These are phyloP conservation scores for Neurospora pannonica DNA, from an alignment of 495 filamentous ascomycete species.

Conservation along the genomic window DNA sequence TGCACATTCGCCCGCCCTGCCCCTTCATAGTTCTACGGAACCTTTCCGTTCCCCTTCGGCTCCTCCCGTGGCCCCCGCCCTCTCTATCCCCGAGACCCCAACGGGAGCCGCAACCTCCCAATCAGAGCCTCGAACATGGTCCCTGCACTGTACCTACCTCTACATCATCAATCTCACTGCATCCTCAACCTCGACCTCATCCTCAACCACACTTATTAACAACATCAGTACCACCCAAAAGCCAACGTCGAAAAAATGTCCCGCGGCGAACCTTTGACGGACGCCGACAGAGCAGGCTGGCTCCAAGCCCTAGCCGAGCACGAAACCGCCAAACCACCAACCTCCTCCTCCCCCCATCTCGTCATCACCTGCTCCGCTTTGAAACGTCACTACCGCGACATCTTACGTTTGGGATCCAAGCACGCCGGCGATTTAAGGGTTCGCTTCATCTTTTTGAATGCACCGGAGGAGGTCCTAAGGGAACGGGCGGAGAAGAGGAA, in stretches of 20 bases:
- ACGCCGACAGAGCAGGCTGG: constrained; percentile 20
- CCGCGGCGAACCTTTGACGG: constrained; percentile 11
- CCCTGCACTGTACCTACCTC: background rate
- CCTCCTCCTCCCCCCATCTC: constrained; percentile 1
- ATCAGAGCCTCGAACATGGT: background rate
- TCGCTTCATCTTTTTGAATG: constrained; percentile 14
- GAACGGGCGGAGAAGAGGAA: constrained; percentile 6
- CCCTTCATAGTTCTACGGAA: background rate
- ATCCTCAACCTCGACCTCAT: background rate
- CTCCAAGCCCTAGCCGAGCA: constrained; percentile 13
- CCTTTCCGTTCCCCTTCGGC: background rate
- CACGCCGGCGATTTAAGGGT: constrained; percentile 4
- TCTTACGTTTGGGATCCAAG: constrained; percentile 8
- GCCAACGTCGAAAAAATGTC: constrained; percentile 20
- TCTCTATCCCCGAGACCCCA: background rate
- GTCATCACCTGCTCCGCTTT: constrained; percentile 19
- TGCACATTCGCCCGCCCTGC: too few relatives aligned
- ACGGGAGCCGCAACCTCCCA: background rate
- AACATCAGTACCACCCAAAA: constrained; percentile 16
- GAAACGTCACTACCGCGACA: constrained; percentile 15
- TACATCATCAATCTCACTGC: background rate
- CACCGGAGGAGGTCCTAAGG: constrained; percentile 5
- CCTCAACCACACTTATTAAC: background rate
- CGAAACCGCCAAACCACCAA: constrained; percentile 3
- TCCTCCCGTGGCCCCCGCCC: background rate